phyloP scores from a whole-genome alignment of 75 land plant genomes.

The Sequoia sempervirens region DNA sequence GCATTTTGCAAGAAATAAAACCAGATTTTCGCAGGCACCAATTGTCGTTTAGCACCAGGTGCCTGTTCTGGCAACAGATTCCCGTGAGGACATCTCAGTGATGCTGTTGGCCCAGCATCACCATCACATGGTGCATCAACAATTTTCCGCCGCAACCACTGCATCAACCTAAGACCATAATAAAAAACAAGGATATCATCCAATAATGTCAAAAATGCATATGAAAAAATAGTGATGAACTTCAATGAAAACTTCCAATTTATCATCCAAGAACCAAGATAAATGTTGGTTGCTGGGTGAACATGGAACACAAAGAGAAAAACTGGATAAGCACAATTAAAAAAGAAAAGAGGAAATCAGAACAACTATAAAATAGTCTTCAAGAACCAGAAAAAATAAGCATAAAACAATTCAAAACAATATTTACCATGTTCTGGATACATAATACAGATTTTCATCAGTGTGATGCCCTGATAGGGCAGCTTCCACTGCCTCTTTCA shows the following conservation, averaged over 20 bases:
- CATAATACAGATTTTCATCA: constrained; percentile 55
- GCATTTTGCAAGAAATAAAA: constrained; percentile 64
- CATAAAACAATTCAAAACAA: background rate
- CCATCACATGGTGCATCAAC: constrained; percentile 76
- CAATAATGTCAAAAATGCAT: background rate
- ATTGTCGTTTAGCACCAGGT: constrained; percentile 83
- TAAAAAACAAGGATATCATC: background rate
- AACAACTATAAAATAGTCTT: background rate
- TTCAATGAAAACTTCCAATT: background rate
- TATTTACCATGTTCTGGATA: constrained; percentile 84
- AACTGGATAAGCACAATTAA: background rate
- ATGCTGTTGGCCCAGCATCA: constrained; percentile 87
- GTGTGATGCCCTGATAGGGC: constrained; percentile 43
- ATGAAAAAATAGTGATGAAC: background rate
- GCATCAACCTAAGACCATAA: constrained; percentile 56
- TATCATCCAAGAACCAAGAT: background rate
- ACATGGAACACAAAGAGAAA: background rate
- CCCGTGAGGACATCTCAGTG: constrained; percentile 86
- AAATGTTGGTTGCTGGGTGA: background rate
- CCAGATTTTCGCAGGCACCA: constrained; percentile 82
- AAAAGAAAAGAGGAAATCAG: background rate
- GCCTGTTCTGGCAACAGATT: constrained; percentile 76
- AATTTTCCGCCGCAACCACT: constrained; percentile 84
- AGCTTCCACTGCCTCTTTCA: constrained; percentile 63
- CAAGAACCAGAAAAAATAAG: background rate